Conservation (phyloP, 176 grass and related monocot genomes). For the Triticum timopheevii region DNA sequence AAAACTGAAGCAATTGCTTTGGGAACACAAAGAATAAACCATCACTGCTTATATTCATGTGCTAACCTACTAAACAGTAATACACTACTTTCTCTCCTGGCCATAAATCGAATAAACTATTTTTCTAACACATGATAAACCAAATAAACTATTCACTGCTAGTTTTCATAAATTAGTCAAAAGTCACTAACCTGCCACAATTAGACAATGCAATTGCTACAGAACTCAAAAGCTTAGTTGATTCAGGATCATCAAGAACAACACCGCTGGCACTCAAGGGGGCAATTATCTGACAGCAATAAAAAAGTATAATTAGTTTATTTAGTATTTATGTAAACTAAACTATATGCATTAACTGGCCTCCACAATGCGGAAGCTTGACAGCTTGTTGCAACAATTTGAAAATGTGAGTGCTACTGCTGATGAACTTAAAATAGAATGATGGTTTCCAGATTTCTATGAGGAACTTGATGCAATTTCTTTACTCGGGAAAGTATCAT, state of each 20-base stretch:
- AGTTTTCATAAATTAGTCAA: conserved; percentile 7
- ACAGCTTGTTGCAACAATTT: neutral
- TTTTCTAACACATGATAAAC: neutral
- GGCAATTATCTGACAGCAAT: conserved; percentile 65
- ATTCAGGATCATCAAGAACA: conserved; percentile 92
- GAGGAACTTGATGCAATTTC: neutral
- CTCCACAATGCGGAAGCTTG: neutral
- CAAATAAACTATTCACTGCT: neutral
- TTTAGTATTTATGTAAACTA: conserved; percentile 29
- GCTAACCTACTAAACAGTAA: conserved; percentile 10
- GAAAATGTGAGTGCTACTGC: neutral
- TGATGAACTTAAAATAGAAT: conserved; percentile 21
- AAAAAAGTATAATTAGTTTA: conserved; percentile 35
- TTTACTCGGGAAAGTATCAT: conserved; percentile 5
- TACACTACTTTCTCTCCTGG: neutral
- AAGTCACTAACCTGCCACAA: conserved; percentile 79
- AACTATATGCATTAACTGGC: neutral
- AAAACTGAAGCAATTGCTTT: neutral
- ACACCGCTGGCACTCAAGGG: conserved; percentile 91
- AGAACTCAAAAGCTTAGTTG: conserved; percentile 97
- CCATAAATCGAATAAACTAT: neutral
- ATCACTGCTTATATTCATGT: neutral
- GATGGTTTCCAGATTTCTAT: conserved; percentile 6
- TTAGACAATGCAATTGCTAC: conserved; percentile 91
- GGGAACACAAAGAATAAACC: neutral